A percentile compares a stretch with the other conserved stretches of the same genome.
Conservation (phyloP, 306 rosid species). For the Ceratonia siliqua region DNA sequence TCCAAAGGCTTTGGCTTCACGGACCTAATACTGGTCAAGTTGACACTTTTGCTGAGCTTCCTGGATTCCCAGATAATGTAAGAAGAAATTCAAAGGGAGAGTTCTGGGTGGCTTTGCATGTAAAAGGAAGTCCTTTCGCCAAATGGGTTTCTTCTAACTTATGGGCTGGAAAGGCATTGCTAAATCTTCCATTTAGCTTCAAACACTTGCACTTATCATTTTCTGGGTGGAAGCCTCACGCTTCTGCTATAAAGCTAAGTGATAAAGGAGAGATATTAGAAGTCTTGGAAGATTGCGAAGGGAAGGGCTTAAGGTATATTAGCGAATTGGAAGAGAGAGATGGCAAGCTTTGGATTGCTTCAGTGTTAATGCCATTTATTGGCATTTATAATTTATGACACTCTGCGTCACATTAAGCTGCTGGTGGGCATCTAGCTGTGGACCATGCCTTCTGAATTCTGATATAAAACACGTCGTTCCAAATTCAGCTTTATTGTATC, state of each 20-base stretch:
- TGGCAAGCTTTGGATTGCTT: slow-evolving; percentile 86
- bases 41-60: slow-evolving; percentile 64
- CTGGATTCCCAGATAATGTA: slow-evolving; percentile 82
- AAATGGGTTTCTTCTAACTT: slow-evolving; percentile 51
- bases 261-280: slow-evolving; percentile 63
- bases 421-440: too few species aligned
- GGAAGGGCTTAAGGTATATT: slow-evolving; percentile 63
- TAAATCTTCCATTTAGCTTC: slow-evolving; percentile 57
- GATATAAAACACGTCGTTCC: too few species aligned
- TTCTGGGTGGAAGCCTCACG: slow-evolving; percentile 71
- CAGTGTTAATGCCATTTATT: slow-evolving; percentile 77
- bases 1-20: slow-evolving; percentile 79
- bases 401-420: background rate
- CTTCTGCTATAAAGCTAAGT: slow-evolving; percentile 64
- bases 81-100: slow-evolving; percentile 74
- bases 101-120: slow-evolving; percentile 88
- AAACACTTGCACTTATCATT: slow-evolving; percentile 61
- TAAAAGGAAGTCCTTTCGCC: slow-evolving; percentile 51
- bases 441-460: too few species aligned
- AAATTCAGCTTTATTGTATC: too few species aligned
- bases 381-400: slow-evolving; percentile 51
- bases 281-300: slow-evolving; percentile 78
- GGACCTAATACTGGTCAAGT: slow-evolving; percentile 73
- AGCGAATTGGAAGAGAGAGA: slow-evolving; percentile 92
- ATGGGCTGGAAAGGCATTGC: slow-evolving; percentile 58